Evolutionary conservation across 352 stramenopile genomes (phyloP).

Genomic region (Pythium dissimile): DNA sequence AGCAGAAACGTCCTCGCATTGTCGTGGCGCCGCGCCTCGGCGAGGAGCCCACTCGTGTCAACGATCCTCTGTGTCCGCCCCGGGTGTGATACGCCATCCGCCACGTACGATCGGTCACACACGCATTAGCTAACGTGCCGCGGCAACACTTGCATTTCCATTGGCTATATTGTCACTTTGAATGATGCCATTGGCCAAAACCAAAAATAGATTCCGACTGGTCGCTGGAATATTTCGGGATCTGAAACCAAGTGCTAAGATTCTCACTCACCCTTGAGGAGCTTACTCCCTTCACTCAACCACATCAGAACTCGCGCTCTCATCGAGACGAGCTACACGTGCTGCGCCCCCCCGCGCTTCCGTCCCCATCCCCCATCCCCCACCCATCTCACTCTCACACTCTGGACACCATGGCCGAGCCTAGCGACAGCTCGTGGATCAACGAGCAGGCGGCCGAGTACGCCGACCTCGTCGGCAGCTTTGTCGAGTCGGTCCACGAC

Average conservation of each 20-base stretch:
- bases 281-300: neutral
- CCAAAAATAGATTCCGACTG: neutral
- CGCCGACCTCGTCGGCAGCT: slow-evolving; percentile 77
- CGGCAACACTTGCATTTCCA: no score
- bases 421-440: slow-evolving; percentile 47
- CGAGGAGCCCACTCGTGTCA: slow-evolving; percentile 18
- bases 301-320: neutral
- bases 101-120: slow-evolving; percentile 15
- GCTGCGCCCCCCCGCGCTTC: neutral
- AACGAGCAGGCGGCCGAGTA: slow-evolving; percentile 86
- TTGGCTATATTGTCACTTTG: no score
- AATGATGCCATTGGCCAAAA: slow-evolving; percentile 14
- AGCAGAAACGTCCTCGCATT: no score
- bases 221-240: slow-evolving; percentile 17
- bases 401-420: slow-evolving; percentile 8
- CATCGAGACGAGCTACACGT: neutral
- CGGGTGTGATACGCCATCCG: slow-evolving; percentile 12
- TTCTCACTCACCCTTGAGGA: neutral
- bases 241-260: neutral
- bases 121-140: slow-evolving; percentile 19
- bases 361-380: neutral
- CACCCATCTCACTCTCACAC: neutral
- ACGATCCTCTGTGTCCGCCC: neutral
- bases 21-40: neutral
- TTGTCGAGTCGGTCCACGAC: slow-evolving; percentile 82